Evolutionary conservation across 192 early-diverging fungal genomes (phyloP), one percentile per base, ranked within the genome.

Genomic region (Linnemannia schmuckeri): DNA sequence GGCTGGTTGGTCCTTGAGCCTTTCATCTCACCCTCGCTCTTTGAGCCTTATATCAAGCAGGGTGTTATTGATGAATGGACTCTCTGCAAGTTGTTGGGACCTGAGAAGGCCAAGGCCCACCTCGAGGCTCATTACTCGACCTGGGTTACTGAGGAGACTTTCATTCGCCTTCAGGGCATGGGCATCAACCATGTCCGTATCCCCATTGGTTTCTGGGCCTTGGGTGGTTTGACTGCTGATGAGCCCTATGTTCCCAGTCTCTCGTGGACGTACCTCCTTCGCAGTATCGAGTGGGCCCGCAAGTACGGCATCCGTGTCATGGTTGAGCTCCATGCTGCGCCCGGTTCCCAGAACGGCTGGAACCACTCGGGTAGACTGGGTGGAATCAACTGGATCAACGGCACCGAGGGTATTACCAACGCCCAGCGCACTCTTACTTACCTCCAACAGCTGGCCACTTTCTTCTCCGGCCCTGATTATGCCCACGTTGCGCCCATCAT

Each of bases 341-440:
- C 95, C 41, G 95, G 95, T 12, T 94, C 93, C n/a, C 95, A 95
- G 72, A 95, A 95, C 81, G 94, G 93, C 0, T 94, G 91, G 91
- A 90, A 91, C 66, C 90, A 90, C 77, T 90, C 89, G 15, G 90
- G 90, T 35, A 77, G 80, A 41, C 12, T 68, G 1, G 91, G 89
- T n/a, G n/a, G 33, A 12, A 81, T 91, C 74, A 77, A 85, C 46
- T 92, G 84, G 88, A 66, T 91, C 66, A 85, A 83, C 35, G 90
- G 90, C 1, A 80, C 88, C 18, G 54, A 77, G 27, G 90, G 90
- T 27, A 76, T 82, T 3, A 72, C 72, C 1, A 92, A 93, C 77
- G 90, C 94, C 2, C 78, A 87, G 17, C 75, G 88, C 4, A 93
- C 94, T 7, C 88, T 93, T 24, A 74, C 79, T 17, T 92, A 92